phyloP scores from a whole-genome alignment of 2,329 filamentous ascomycete genomes.

The Dendryphion nanum region DNA sequence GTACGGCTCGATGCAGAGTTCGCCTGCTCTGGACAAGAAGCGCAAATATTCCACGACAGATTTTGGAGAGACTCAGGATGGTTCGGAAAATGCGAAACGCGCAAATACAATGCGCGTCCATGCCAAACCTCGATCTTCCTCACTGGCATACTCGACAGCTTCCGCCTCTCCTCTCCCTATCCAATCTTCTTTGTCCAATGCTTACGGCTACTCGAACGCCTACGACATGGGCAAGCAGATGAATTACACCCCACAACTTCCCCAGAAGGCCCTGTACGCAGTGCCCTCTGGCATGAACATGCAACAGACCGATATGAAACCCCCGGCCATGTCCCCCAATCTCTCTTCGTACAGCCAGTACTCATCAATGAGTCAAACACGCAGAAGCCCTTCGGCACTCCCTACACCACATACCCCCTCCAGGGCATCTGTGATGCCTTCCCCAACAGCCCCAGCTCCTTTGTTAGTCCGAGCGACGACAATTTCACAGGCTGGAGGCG shows the following conservation, averaged over 20 bases:
- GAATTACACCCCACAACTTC: conserved; percentile 29
- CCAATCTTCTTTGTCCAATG: conserved; percentile 34
- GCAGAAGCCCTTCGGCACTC: conserved; percentile 44
- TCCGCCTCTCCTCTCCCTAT: conserved; percentile 39
- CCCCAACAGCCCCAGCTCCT: conserved; percentile 52
- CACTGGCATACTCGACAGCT: conserved; percentile 30
- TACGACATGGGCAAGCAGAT: conserved; percentile 38
- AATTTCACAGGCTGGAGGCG: conserved; percentile 53
- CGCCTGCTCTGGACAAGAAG: conserved; percentile 28
- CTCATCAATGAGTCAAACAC: conserved; percentile 44
- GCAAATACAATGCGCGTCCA: conserved; percentile 37
- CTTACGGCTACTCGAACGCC: conserved; percentile 37
- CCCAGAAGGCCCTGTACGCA: conserved; percentile 36
- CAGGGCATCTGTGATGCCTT: conserved; percentile 43
- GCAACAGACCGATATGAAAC: conserved; percentile 29
- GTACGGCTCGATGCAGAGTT: conserved; percentile 21
- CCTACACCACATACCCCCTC: conserved; percentile 23
- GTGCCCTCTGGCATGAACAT: conserved; percentile 29
- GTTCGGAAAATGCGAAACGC: conserved; percentile 36
- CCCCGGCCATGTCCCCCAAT: conserved; percentile 34
- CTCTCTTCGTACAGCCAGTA: conserved; percentile 43
- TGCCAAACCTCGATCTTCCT: conserved; percentile 30
- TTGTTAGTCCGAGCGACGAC: conserved; percentile 67
- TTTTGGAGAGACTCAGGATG: conserved; percentile 25
- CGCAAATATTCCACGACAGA: conserved; percentile 31